Conservation (phyloP, 352 stramenopile genomes). For the Phytophthora foliorum region DNA sequence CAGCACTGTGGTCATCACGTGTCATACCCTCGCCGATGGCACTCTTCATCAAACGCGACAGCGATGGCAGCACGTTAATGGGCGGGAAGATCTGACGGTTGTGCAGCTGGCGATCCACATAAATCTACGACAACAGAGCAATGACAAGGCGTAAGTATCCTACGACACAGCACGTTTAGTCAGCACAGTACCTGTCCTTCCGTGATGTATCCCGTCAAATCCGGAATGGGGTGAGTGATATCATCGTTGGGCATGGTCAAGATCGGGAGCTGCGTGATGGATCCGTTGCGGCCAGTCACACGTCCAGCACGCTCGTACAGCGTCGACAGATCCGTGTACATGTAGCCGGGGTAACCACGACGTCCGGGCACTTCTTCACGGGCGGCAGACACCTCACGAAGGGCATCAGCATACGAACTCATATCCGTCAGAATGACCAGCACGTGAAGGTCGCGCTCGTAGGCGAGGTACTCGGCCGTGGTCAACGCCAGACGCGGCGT, state of each 20-base stretch:
- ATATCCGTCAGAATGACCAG: constrained; percentile 99
- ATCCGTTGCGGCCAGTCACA: constrained; percentile 98
- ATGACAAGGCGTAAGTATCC: constrained; percentile 4
- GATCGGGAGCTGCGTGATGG: constrained; percentile 99
- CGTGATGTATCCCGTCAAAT: constrained; percentile 99
- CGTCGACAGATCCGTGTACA: constrained; percentile 99
- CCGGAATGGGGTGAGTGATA: constrained; percentile 99
- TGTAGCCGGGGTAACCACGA: constrained; percentile 99
- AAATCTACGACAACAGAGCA: constrained; percentile 81
- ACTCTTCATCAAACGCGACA: constrained; percentile 99
- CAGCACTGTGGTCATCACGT: constrained; percentile 97
- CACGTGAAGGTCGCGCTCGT: constrained; percentile 99
- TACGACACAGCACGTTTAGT: neutral
- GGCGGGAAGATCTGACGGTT: constrained; percentile 99
- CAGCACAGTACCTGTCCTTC: constrained; percentile 94
- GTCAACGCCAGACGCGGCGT: constrained; percentile 98
- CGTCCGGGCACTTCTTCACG: constrained; percentile 97
- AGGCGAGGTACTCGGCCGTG: constrained; percentile 99
- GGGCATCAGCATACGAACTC: constrained; percentile 98
- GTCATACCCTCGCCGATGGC: constrained; percentile 99
- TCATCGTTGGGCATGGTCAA: constrained; percentile 99
- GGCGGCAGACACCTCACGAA: constrained; percentile 97
- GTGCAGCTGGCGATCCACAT: constrained; percentile 98
- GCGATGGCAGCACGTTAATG: constrained; percentile 99
- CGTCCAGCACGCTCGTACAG: constrained; percentile 99